Evolutionary conservation across 257 asterid genomes (phyloP).

Genomic region (Primulina eburnea): DNA sequence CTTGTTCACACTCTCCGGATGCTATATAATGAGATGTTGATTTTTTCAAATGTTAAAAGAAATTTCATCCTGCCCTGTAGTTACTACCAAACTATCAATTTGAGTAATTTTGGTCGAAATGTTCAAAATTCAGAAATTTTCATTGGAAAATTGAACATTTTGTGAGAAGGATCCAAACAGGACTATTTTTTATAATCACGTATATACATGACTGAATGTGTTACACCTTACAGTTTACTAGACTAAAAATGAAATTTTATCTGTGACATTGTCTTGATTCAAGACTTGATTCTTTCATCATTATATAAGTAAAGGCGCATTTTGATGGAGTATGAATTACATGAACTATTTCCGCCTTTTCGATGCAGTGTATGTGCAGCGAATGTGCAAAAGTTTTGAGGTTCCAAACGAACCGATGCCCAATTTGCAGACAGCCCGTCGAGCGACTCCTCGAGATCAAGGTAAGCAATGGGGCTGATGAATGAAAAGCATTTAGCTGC

Average conservation of each 20-base stretch:
- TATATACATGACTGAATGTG: no score
- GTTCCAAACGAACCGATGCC: conserved; percentile 93
- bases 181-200: no score
- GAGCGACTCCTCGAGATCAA: conserved; percentile 96
- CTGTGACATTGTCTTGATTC: not conserved
- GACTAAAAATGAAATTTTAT: not conserved
- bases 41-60: no score
- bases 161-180: no score
- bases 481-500: conserved; percentile 36
- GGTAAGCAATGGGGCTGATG: conserved; percentile 61
- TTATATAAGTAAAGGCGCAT: not conserved
- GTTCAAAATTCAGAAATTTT: no score
- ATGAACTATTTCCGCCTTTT: conserved; percentile 5
- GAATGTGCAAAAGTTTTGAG: conserved; percentile 95
- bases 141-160: no score
- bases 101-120: no score
- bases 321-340: not conserved
- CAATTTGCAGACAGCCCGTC: conserved; percentile 93
- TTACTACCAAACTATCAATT: no score
- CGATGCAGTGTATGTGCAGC: conserved; percentile 96
- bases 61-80: no score
- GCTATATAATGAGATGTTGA: not conserved
- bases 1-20: not conserved
- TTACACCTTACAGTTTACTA: no score
- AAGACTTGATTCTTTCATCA: not conserved